Evolutionary conservation across 2,329 filamentous ascomycete species (phyloP), one percentile per base, ranked within the genome.

Genomic region (Cercospora sesami): DNA sequence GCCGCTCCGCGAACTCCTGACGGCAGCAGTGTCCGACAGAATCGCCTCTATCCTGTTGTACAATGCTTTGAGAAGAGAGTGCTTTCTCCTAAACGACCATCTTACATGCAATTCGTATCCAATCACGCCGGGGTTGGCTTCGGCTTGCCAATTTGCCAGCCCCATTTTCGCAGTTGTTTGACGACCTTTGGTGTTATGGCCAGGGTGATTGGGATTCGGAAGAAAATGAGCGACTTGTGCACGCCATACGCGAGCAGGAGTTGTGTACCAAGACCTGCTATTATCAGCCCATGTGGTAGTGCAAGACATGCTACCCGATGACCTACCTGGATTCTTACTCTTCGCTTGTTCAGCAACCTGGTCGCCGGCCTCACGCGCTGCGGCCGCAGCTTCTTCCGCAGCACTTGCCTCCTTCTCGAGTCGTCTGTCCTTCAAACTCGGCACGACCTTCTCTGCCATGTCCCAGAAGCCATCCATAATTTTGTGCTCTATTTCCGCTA

Each of bases 181-280:
- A 97, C 95, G n/a, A 98, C 90, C 81, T 96, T 97, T 1, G 95
- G 95, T 8, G 92, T 93, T 36, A 98, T 85, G 2, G 93, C 94
- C 12, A 92, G 93, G 1, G 95, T 95, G 71, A 98, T 82, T 8
- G 95, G 95, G 9, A 99, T 93, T n/a, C 95, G 88, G 72, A 98
- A 80, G 80, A 99, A 97, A 76, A 99, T 97, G 80, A 98, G 93
- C 74, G 91, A 96, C 83, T 99, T 99, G 85, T 99, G 95, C 67
- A 99, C 92, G 30, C 94, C 94, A 77, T 99, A 99, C 12, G 95
- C 95, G 60, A 99, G 86, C 16, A 92, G 93, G 31, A 99, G 83
- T 78, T 97, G 93, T 8, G 95, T 98, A 87, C 88, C 90, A 61
- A 91, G 82, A 75, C 87, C 88, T 90, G 61, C 18, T 53, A 28